Conservation (phyloP, 2,329 filamentous ascomycete species). For the Fusarium xyrophilum region DNA sequence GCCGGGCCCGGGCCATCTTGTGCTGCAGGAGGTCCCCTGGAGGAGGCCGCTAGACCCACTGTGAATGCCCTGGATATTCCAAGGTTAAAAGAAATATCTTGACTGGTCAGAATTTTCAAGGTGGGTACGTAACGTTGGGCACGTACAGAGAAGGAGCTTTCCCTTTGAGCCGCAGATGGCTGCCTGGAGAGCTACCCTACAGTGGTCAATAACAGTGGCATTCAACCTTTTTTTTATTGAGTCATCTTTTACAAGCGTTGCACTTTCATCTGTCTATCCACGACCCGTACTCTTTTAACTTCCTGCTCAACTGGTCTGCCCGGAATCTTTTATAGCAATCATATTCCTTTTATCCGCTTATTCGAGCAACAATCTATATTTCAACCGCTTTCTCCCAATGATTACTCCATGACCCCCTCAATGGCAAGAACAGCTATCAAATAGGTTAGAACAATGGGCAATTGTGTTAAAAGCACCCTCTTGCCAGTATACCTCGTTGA, state of each 20-base stretch:
- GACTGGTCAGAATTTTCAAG: slow-evolving; percentile 12
- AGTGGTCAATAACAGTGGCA: neutral
- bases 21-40: slow-evolving; percentile 26
- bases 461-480: slow-evolving; percentile 2
- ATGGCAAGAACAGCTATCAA: slow-evolving; percentile 19
- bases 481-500: neutral
- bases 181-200: slow-evolving; percentile 20
- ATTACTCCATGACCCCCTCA: neutral
- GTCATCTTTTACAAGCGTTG: neutral
- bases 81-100: slow-evolving; percentile 1
- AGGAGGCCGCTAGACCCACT: slow-evolving; percentile 25
- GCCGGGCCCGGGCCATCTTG: neutral
- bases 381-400: rapidly evolving
- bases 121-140: slow-evolving; percentile 28
- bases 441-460: slow-evolving; percentile 10
- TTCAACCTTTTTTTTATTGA: neutral
- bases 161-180: slow-evolving; percentile 30
- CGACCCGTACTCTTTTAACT: neutral
- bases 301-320: no score
- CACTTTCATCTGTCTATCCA: neutral
- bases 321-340: no score
- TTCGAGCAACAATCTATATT: neutral
- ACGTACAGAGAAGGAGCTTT: slow-evolving; percentile 36
- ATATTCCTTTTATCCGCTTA: neutral
- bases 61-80: slow-evolving; percentile 13